phyloP scores from a whole-genome alignment of 345 rosid genomes.

The Carallia pectinifolia region DNA sequence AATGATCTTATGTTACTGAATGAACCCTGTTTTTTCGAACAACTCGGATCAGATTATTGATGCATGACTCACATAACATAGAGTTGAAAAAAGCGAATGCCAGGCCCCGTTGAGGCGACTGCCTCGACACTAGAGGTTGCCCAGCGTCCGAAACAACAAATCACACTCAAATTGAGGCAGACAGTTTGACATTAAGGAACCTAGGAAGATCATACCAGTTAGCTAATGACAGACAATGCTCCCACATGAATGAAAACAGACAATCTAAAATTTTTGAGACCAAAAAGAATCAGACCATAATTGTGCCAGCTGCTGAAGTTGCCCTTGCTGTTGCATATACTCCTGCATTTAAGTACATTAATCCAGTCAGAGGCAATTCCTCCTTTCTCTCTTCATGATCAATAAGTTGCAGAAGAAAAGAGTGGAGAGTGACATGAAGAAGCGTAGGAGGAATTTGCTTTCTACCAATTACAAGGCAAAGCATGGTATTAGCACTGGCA shows the following conservation, averaged over 20 bases:
- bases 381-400: not conserved
- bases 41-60: too few species aligned
- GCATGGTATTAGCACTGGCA: too few species aligned
- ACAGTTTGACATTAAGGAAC: not conserved
- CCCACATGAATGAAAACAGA: not conserved
- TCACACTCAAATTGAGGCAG: conserved; percentile 7
- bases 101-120: conserved; percentile 92
- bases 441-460: not conserved
- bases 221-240: not conserved
- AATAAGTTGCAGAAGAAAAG: not conserved
- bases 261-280: not conserved
- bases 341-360: conserved; percentile 45
- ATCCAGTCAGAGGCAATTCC: conserved; percentile 12
- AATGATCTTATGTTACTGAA: not conserved
- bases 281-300: conserved; percentile 59
- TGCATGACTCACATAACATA: conserved; percentile 42
- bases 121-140: conserved; percentile 94
- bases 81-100: conserved; percentile 91
- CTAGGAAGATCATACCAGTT: not conserved
- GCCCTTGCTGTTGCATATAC: conserved; percentile 95
- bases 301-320: conserved; percentile 80
- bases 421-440: not conserved
- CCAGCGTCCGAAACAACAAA: conserved; percentile 61
- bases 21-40: not conserved
- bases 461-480: not conserved